Evolutionary conservation across 768 basidiomycete genomes (phyloP), one percentile per base, ranked within the genome.

Genomic region (Suillus subaureus): DNA sequence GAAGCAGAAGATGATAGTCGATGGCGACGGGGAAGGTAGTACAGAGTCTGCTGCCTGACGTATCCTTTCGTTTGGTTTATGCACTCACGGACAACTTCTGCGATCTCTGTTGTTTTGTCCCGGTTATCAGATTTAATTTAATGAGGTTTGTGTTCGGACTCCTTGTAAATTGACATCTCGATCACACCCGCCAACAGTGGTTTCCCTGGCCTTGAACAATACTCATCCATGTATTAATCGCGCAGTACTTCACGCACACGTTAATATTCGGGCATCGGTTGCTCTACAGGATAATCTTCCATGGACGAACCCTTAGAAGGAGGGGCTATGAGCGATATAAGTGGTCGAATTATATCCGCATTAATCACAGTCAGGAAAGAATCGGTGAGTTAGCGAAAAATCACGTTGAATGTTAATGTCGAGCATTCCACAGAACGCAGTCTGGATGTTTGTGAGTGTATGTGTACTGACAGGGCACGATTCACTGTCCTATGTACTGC

Each of bases 1-100:
- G 31, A 79, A 82, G 63, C 89, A 88, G 64, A 88, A 89, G 72
- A 85, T 83, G 76, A 80, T 81, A 57, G 79, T 81, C 52, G 79
- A 79, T 42, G 74, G 61, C 1, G 68, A 64, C 15, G 61, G 49
- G 40, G 45, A 42, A 42, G 57, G 57, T 28, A 60, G 37, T 42
- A 2, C 18, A 60, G 57, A 42, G 18, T 16, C 39, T 60, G 18
- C 39, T 40, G 11, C 18, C 39, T 60, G 39, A 60, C n/a, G 11
- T 40, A 23, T 58, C 3, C 23, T 40, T 21, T 40, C 16, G 26
- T 60, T 35, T 60, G 37, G 35, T 57, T 57, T 37, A 15, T 57
- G 21, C 16, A 26, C 37, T 39, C 37, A 58, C 23, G 54, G 55
- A 56, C 55, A n/a, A 56, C 33, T 56, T 56, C 33, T 40, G 8